Base-by-base conservation (phyloP, 352 stramenopile genomes). In the Globisporangium camurandrum region DNA sequence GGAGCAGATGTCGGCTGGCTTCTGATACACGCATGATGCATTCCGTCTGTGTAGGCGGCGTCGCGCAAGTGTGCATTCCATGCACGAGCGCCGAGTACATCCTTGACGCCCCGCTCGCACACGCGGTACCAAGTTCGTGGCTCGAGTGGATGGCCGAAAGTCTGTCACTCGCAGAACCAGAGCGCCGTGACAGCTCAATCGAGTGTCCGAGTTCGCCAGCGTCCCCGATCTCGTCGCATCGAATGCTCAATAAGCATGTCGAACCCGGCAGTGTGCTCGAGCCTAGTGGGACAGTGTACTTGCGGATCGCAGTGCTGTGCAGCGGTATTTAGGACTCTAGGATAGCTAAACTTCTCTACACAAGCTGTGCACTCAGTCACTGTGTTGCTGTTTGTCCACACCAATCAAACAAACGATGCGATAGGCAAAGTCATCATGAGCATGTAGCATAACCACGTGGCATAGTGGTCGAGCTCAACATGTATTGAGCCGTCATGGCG, bases 91-190 rank as follows among this genome's bases (percentile, higher is more conserved):
- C 64, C 16, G 71, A 84, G 59, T 71, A 69, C 38, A 45, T 80
- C 7, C 33, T 84, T 4, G 71, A 84, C 43, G 30, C 71, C 2
- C 69, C 71, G 16, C 37, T 84, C 22, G 55, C 63, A 12, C 42
- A 59, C 24, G 6, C 45, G 11, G 40, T 59, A 14, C 24, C 54
- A 7, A n/a, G 27, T 20, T 57, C 62, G 11, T 41, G 58, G 31
- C n/a, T 69, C 22, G 56, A 46, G 0, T 56, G 44, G 2, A 20
- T 77, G 31, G 51, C 62, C 4, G 59, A 61, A 31, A 27, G 37
- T 27, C 33, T 72, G 4, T 42, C 39, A 16, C 22, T 56, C 17
- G 31, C 49, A 2, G 10, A 1, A 12, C n/a, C 16, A 20, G 44
- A 36, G n/a, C n/a, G 24, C 12, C 31, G 14, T 38, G 23, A 6